phyloP scores from a whole-genome alignment of 176 grass and related monocot genomes.

The Aechmea fasciata region DNA sequence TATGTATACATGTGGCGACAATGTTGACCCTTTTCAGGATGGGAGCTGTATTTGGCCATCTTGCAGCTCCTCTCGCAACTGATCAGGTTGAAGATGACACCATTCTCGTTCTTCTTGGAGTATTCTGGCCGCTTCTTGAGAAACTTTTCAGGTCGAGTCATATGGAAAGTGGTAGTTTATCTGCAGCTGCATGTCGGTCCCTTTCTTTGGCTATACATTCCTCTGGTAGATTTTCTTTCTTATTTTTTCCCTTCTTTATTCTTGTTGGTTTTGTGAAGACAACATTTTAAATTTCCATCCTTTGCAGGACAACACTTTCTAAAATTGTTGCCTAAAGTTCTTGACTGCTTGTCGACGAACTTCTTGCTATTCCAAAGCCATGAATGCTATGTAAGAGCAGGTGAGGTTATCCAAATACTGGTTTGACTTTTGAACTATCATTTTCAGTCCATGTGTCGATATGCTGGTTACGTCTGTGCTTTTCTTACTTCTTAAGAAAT shows the following conservation, averaged over 20 bases:
- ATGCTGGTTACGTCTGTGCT: no score
- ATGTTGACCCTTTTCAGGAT: slow-evolving; percentile 40
- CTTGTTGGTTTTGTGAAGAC: neutral
- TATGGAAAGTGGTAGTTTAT: slow-evolving; percentile 78
- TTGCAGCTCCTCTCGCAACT: slow-evolving; percentile 31
- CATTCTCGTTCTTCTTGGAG: slow-evolving; percentile 52
- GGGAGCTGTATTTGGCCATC: slow-evolving; percentile 72
- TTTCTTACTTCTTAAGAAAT: neutral
- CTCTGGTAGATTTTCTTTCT: slow-evolving; percentile 40
- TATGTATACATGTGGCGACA: neutral
- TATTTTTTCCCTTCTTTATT: neutral
- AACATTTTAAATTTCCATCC: slow-evolving; percentile 15
- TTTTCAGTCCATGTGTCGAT: neutral
- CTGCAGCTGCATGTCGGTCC: slow-evolving; percentile 66
- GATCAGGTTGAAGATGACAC: slow-evolving; percentile 67
- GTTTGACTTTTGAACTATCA: neutral
- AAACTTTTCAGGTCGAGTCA: slow-evolving; percentile 70
- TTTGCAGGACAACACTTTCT: slow-evolving; percentile 68
- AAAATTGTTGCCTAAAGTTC: slow-evolving; percentile 63
- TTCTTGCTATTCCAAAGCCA: slow-evolving; percentile 81
- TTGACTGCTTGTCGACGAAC: slow-evolving; percentile 78
- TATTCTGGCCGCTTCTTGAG: slow-evolving; percentile 89
- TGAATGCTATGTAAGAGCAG: slow-evolving; percentile 94
- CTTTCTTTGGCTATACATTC: slow-evolving; percentile 78
- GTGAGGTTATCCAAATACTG: slow-evolving; percentile 21